phyloP scores from a whole-genome alignment of 345 rosid species.

The Erysimum cheiranthoides region DNA sequence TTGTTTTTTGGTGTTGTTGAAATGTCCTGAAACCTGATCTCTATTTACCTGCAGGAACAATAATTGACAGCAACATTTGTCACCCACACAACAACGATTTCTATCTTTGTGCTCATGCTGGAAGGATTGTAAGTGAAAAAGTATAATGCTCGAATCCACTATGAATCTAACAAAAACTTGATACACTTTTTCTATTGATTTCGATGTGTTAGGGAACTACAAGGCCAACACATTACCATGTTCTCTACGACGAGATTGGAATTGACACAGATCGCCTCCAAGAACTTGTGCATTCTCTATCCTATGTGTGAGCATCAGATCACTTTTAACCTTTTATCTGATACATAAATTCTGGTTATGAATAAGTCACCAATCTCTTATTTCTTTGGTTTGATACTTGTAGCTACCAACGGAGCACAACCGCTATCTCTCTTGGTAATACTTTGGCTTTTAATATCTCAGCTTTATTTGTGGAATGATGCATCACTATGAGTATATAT shows the following conservation, averaged over 20 bases:
- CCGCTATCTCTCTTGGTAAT: slow-evolving; percentile 82
- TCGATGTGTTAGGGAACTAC: slow-evolving; percentile 63
- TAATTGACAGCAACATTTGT: slow-evolving; percentile 67
- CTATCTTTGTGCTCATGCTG: slow-evolving; percentile 88
- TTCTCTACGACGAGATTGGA: slow-evolving; percentile 67
- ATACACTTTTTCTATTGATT: neutral
- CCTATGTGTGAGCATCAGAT: slow-evolving; percentile 61
- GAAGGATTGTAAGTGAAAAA: slow-evolving; percentile 61
- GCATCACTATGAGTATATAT: too few species aligned
- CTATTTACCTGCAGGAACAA: slow-evolving; percentile 55
- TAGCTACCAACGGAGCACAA: slow-evolving; percentile 84
- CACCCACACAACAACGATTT: slow-evolving; percentile 77
- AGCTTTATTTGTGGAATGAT: neutral
- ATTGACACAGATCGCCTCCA: slow-evolving; percentile 69
- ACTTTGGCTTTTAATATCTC: neutral
- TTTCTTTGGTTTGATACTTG: slow-evolving; percentile 23
- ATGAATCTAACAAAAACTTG: neutral
- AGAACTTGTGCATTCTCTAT: slow-evolving; percentile 77
- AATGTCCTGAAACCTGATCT: neutral
- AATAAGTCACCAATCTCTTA: neutral
- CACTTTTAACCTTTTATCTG: neutral
- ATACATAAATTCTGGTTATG: neutral
- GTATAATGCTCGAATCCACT: neutral
- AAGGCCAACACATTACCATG: slow-evolving; percentile 80
- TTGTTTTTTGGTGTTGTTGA: neutral